Conservation (phyloP, 352 stramenopile genomes). For the Globisporangium parvum region DNA sequence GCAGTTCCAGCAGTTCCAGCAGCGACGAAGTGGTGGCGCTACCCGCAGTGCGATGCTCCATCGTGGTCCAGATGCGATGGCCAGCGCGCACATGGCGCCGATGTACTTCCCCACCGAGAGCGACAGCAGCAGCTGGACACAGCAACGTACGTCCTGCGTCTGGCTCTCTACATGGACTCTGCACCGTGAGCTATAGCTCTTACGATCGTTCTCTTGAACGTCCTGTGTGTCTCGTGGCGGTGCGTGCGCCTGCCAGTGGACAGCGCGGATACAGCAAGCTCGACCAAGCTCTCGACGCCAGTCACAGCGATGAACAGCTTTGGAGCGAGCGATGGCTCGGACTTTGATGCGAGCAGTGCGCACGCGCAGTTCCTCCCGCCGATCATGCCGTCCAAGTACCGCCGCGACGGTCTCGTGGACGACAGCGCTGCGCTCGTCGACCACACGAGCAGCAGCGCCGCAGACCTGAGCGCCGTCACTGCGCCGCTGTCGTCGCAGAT, state of each 20-base stretch:
- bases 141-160: background rate
- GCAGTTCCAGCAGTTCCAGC: background rate
- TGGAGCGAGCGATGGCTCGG: background rate
- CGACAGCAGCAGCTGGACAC: constrained; percentile 8
- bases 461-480: background rate
- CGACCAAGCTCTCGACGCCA: background rate
- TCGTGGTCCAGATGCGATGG: background rate
- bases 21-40: background rate
- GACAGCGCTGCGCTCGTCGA: background rate
- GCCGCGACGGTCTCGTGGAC: background rate
- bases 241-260: background rate
- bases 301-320: background rate
- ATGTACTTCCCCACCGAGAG: background rate
- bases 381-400: constrained; percentile 7
- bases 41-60: background rate
- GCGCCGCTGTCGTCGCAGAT: background rate
- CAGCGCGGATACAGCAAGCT: background rate
- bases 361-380: constrained; percentile 17
- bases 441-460: background rate
- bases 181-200: too few relatives aligned
- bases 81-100: background rate
- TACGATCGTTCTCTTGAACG: too few relatives aligned
- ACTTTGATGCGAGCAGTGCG: background rate
- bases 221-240: background rate
- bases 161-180: background rate